A percentile compares a stretch with the other conserved stretches of the same genome.
Evolutionary conservation across 306 rosid species (phyloP).

Genomic region (Fragaria vesca): DNA sequence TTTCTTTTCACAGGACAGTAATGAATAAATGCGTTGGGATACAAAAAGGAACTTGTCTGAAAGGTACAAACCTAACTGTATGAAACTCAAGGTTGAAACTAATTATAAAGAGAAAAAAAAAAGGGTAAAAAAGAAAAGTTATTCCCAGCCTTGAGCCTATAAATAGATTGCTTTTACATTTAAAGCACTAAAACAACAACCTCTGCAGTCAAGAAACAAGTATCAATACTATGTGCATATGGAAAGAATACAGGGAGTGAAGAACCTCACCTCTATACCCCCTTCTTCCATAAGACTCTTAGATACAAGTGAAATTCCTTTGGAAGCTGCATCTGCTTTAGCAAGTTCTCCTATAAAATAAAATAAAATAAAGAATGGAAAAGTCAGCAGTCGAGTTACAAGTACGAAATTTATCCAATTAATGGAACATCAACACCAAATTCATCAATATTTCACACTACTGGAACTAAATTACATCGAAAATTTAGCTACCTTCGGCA

Average conservation of each 20-base stretch:
- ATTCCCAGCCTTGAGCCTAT: no score
- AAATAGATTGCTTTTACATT: no score
- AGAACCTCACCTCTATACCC: constrained; percentile 74
- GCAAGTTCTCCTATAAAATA: constrained; percentile 83
- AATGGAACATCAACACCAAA: constrained; percentile 27
- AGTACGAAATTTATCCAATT: background rate
- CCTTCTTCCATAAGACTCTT: constrained; percentile 69
- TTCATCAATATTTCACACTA: constrained; percentile 6
- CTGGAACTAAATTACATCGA: constrained; percentile 16
- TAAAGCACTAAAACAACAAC: no score
- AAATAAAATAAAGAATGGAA: constrained; percentile 19
- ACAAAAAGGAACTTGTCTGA: no score
- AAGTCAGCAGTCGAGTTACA: constrained; percentile 14
- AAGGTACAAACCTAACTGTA: no score
- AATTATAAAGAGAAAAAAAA: no score
- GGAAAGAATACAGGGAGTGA: constrained; percentile 7
- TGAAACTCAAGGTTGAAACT: no score
- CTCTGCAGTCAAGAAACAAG: no score
- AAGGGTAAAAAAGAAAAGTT: no score
- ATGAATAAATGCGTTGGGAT: no score
- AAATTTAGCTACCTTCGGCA: constrained; percentile 66
- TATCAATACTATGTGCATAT: no score
- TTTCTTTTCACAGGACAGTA: no score
- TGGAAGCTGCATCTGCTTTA: constrained; percentile 86
- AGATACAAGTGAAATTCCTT: constrained; percentile 72